Evolutionary conservation across 106 monocot species (phyloP).

Genomic region (Chionographis japonica): DNA sequence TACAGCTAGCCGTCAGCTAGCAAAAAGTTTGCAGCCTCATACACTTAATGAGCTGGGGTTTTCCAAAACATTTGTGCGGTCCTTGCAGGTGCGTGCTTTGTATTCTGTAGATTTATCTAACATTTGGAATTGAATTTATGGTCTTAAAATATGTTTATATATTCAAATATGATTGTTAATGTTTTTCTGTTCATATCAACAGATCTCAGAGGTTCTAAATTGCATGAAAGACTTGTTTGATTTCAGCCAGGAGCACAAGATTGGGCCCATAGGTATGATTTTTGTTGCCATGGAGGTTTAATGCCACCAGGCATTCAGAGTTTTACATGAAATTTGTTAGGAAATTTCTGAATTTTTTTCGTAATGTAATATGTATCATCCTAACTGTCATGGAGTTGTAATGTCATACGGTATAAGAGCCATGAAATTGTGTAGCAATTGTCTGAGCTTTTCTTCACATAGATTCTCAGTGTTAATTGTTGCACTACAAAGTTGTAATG

Average conservation of each 20-base stretch:
- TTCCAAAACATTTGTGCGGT: constrained; percentile 71
- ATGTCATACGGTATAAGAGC: too few relatives aligned
- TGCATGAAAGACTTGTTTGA: constrained; percentile 83
- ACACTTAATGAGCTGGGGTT: constrained; percentile 67
- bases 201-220: constrained; percentile 66
- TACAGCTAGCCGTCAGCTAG: constrained; percentile 47
- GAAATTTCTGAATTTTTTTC: too few relatives aligned
- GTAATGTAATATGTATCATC: too few relatives aligned
- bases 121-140: not conserved
- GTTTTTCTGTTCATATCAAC: not conserved
- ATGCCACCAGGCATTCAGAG: too few relatives aligned
- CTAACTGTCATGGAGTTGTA: too few relatives aligned
- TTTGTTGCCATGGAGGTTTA: not conserved
- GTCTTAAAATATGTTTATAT: not conserved
- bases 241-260: constrained; percentile 48
- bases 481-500: too few relatives aligned
- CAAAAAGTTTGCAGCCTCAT: constrained; percentile 59
- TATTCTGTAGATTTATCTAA: not conserved
- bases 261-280: constrained; percentile 60
- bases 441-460: too few relatives aligned
- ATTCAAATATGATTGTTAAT: not conserved
- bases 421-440: too few relatives aligned
- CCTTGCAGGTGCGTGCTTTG: constrained; percentile 47
- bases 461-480: too few relatives aligned
- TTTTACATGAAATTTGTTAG: not conserved